Evolutionary conservation across 1,284 basidiomycete species (phyloP).

Genomic region (Marasmius fiardii): DNA sequence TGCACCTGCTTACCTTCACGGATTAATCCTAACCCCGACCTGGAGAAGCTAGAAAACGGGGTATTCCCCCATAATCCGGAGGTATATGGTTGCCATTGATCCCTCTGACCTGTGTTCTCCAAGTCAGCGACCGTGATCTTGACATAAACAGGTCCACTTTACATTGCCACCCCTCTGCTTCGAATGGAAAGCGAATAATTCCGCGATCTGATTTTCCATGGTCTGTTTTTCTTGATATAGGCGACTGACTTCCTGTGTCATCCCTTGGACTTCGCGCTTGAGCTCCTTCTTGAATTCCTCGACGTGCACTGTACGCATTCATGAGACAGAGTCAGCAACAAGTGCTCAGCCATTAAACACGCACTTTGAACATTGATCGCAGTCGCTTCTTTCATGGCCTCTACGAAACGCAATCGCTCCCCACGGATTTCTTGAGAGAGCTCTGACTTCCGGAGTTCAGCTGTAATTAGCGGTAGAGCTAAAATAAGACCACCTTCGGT

Average conservation of each 20-base stretch:
- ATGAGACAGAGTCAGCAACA: constrained; percentile 7
- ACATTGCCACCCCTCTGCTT: constrained; percentile 45
- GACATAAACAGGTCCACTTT: not conserved
- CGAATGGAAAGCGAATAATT: constrained; percentile 70
- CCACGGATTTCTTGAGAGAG: constrained; percentile 80
- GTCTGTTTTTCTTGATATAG: constrained; percentile 70
- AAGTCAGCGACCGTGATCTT: too few relatives aligned
- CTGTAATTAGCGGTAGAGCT: not conserved
- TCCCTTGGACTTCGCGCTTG: constrained; percentile 66
- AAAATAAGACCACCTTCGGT: constrained; percentile 50
- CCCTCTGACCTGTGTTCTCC: not conserved
- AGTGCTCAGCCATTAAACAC: constrained; percentile 20
- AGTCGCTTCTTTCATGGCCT: constrained; percentile 89
- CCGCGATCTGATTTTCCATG: constrained; percentile 72
- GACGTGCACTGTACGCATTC: constrained; percentile 58
- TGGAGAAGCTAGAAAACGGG: not conserved
- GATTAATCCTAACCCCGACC: not conserved
- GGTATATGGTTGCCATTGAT: not conserved
- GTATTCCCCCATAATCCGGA: not conserved
- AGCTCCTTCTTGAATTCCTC: constrained; percentile 83
- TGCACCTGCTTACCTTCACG: not conserved
- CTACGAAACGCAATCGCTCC: constrained; percentile 80
- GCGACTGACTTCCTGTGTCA: constrained; percentile 72
- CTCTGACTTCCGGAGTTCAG: constrained; percentile 38
- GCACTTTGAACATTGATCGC: constrained; percentile 79